phyloP scores from a whole-genome alignment of 75 land plant genomes.

The Sequoiadendron giganteum region DNA sequence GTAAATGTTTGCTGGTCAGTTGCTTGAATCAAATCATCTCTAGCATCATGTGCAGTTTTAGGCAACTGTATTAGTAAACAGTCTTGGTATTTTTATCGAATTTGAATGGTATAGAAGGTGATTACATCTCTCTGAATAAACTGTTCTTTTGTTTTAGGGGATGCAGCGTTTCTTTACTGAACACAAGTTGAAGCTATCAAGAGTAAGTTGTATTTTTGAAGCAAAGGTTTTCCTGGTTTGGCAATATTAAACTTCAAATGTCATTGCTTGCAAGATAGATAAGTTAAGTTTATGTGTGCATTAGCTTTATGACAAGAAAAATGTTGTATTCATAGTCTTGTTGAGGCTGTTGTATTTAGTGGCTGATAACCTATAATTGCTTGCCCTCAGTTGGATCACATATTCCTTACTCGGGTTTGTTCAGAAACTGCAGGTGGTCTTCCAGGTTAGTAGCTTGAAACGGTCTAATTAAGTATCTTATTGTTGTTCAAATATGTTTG shows the following conservation, averaged over 20 bases:
- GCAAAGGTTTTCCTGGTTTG: background rate
- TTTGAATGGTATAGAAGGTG: background rate
- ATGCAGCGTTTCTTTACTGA: constrained; percentile 93
- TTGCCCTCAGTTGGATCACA: constrained; percentile 83
- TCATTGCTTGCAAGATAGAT: background rate
- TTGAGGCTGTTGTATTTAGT: background rate
- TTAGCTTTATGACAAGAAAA: background rate
- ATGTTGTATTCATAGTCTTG: background rate
- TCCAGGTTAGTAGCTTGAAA: constrained; percentile 58
- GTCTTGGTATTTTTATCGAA: background rate
- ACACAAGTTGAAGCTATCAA: constrained; percentile 95
- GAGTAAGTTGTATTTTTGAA: constrained; percentile 49
- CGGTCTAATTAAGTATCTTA: background rate
- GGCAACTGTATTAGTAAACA: background rate
- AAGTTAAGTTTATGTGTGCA: background rate
- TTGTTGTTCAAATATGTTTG: background rate
- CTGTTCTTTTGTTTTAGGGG: constrained; percentile 55
- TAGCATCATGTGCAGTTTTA: background rate
- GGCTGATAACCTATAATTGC: background rate
- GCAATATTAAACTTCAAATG: background rate
- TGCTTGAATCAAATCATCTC: background rate
- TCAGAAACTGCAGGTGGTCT: constrained; percentile 99
- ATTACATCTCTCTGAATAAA: background rate
- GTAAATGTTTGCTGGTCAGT: background rate
- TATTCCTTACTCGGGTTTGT: constrained; percentile 94